phyloP scores from a whole-genome alignment of 768 basidiomycete genomes.

The Leccinum obscurum region DNA sequence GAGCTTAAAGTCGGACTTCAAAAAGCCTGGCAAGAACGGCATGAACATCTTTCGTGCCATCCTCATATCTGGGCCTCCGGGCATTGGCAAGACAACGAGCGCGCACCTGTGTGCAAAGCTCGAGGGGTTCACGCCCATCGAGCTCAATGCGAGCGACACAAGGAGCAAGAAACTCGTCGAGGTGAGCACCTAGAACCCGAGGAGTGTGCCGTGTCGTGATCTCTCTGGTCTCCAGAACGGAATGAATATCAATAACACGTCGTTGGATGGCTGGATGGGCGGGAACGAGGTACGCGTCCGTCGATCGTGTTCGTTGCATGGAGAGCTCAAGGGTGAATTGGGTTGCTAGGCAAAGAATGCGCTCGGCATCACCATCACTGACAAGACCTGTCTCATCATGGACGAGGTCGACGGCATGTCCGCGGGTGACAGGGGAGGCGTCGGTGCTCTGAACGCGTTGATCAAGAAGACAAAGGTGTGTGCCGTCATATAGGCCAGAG shows the following conservation, averaged over 20 bases:
- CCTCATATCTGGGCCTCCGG: slow-evolving; percentile 90
- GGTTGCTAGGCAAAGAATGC: slow-evolving; percentile 56
- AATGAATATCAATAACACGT: slow-evolving; percentile 88
- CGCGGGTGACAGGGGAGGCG: slow-evolving; percentile 94
- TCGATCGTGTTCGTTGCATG: slow-evolving; percentile 8
- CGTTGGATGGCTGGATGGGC: slow-evolving; percentile 82
- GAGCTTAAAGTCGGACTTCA: slow-evolving; percentile 76
- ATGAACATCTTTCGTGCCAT: slow-evolving; percentile 87
- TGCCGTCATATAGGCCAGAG: background rate
- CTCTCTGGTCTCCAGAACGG: slow-evolving; percentile 53
- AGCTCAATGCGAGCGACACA: slow-evolving; percentile 94
- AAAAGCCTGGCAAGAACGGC: slow-evolving; percentile 90
- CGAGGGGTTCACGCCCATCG: slow-evolving; percentile 91
- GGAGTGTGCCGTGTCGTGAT: background rate
- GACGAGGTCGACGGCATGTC: slow-evolving; percentile 99
- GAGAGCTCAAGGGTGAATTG: background rate
- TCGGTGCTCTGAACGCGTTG: slow-evolving; percentile 87
- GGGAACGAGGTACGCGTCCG: slow-evolving; percentile 52
- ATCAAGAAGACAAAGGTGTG: slow-evolving; percentile 90
- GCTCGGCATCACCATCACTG: slow-evolving; percentile 71
- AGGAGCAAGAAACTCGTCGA: slow-evolving; percentile 97
- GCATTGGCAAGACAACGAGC: slow-evolving; percentile 96
- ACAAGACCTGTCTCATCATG: slow-evolving; percentile 91
- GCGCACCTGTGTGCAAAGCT: slow-evolving; percentile 90
- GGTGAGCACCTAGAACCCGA: slow-evolving; percentile 39